A percentile compares a stretch with the other conserved stretches of the same genome.
Evolutionary conservation across 805 yeast species (phyloP).

Genomic region (Candida xiaguanensis): DNA sequence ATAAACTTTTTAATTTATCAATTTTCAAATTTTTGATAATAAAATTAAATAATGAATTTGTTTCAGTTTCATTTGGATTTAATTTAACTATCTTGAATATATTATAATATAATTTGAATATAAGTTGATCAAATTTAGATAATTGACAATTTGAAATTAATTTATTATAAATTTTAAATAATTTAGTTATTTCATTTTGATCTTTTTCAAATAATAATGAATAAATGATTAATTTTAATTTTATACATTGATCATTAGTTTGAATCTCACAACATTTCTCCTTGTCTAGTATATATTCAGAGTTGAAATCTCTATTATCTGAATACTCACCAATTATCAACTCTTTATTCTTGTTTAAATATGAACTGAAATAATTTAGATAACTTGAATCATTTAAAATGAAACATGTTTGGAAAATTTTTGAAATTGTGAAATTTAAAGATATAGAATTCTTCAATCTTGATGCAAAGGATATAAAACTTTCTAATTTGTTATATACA

Average conservation of each 20-base stretch:
- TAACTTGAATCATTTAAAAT: conserved; percentile 29
- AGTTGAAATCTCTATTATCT: conserved; percentile 61
- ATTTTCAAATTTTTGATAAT: conserved; percentile 29
- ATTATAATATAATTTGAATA: conserved; percentile 23
- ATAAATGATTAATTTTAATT: conserved; percentile 35
- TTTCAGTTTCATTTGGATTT: conserved; percentile 17
- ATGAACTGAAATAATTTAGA: conserved; percentile 21
- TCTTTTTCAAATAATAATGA: conserved; percentile 34
- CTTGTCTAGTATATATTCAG: conserved; percentile 45
- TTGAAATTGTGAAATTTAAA: conserved; percentile 33
- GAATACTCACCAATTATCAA: conserved; percentile 9
- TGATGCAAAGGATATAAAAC: conserved; percentile 59
- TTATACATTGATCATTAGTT: conserved; percentile 25
- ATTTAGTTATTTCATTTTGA: conserved; percentile 20
- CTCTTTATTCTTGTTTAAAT: conserved; percentile 14
- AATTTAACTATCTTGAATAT: conserved; percentile 24
- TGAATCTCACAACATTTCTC: background rate
- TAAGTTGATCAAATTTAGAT: conserved; percentile 21
- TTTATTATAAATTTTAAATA: conserved; percentile 23
- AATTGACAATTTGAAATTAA: conserved; percentile 14
- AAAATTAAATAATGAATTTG: conserved; percentile 22
- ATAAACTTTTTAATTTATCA: conserved; percentile 18
- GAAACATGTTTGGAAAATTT: conserved; percentile 30
- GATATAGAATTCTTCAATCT: conserved; percentile 50
- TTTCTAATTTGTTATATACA: conserved; percentile 63